Evolutionary conservation across 805 yeast genomes (phyloP), one percentile per base, ranked within the genome.

Genomic region (Hanseniaspora vineae): DNA sequence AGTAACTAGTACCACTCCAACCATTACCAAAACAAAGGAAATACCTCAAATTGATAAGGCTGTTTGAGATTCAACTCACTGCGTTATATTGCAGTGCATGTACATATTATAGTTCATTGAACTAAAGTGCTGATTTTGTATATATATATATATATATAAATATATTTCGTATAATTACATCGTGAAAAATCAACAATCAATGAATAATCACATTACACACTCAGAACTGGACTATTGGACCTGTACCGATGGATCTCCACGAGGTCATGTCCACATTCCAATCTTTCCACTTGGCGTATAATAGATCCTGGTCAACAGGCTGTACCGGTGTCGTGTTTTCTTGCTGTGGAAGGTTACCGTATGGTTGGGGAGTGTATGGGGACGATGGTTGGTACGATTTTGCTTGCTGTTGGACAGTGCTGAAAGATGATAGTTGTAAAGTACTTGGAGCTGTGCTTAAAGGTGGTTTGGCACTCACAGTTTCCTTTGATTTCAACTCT

Each of bases 231-330:
- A 81, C 67, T 4, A 73, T 59, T 2, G 84, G 80, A 2, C 88
- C 88, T 46, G 73, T 66, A 1, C 86, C 87, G 15, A 77, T 69
- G 46, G 80, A 75, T 58, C 82, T 73, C 97, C 97, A 89, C 13
- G 61, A 56, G 23, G 85, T 73, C 94, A 89, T 84, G 58, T 89
- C 96, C 2, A 87, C 74, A 58, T 82, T 86, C 88, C 89, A 89
- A 44, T 77, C 79, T 53, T 78, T 80, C 94, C 94, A 89, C 53
- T 77, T 78, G 58, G 72, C 69, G 53, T 89, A 64, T 55, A 77
- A 79, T 29, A 6, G 33, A 12, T 73, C 72, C 6, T 77, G 74
- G 51, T 75, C 76, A 31, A 73, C 58, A 46, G 70, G 69, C 42
- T 63, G 58, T n/a, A 58, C 47, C 39, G 64, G 58, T 29, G 53